Conservation (phyloP, 1,284 basidiomycete genomes). For the Ganoderma leucocontextum region DNA sequence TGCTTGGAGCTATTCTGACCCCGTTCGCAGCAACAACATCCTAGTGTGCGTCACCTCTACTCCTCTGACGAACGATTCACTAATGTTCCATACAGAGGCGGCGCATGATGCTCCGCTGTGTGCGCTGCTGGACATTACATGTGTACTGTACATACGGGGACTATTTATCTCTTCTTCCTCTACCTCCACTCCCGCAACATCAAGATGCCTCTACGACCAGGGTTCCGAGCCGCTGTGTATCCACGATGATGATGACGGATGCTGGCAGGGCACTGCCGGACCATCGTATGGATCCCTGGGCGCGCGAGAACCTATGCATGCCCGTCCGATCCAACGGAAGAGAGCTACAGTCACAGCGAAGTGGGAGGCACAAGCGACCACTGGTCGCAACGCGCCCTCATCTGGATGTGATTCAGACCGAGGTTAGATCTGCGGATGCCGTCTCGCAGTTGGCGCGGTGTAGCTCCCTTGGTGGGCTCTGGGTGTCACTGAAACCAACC, state of each 20-base stretch:
- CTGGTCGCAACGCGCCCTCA: not conserved
- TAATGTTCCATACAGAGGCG: slow-evolving; percentile 49
- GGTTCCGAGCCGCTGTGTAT: not conserved
- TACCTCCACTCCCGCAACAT: slow-evolving; percentile 1
- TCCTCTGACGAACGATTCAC: not conserved
- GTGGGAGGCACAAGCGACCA: not conserved
- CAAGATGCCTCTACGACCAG: not conserved
- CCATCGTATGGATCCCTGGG: not conserved
- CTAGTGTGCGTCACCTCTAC: slow-evolving; percentile 77
- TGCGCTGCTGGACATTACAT: slow-evolving; percentile 22
- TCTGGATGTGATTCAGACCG: not conserved
- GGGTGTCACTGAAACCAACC: not conserved
- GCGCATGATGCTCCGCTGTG: slow-evolving; percentile 53
- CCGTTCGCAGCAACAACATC: slow-evolving; percentile 82
- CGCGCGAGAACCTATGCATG: not conserved
- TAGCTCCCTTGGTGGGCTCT: no score
- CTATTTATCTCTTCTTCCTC: slow-evolving; percentile 30
- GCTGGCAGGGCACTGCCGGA: not conserved
- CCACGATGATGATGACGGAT: not conserved
- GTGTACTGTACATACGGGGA: slow-evolving; percentile 36
- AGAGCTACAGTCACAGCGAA: not conserved
- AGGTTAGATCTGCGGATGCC: not conserved
- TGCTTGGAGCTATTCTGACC: slow-evolving; percentile 35
- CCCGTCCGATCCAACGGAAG: not conserved
- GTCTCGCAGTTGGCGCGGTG: not conserved